Base-by-base conservation (phyloP, 1,139 yeast genomes). In the Sugiyamaella novakii region DNA sequence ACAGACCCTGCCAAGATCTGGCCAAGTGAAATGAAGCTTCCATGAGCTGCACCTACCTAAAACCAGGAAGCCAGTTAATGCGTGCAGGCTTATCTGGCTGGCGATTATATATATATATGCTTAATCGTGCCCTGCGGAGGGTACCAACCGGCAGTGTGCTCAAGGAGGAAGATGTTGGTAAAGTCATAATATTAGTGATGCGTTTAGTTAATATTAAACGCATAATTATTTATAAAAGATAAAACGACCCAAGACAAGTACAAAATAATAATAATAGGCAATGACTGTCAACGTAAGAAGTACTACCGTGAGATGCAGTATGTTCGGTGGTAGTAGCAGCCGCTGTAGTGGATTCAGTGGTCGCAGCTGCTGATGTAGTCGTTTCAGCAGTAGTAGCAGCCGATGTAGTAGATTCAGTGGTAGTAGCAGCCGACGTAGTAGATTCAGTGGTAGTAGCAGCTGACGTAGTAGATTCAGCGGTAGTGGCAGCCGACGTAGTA, bases 341-440 rank as follows among this genome's bases (percentile, higher is more conserved):
- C 8, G 5, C 18, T 37, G 41, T 2, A 15, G 42, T 24, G 10
- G 31, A 10, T 25, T 25, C 33, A 7, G 42, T 18, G 3, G 6
- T 36, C 12, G 33, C 22, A 25, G 42, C 7, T 10, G 31, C 15
- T 10, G 35, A n/a, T 31, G 42, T 36, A 22, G 37, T 6, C 11
- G 33, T 15, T 29, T 33, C 36, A 5, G 42, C 31, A 5, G 6
- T 36, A 28, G 33, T 11, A 25, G 42, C 7, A 15, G 31, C 15
- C 11, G 35, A n/a, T 31, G 42, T 36, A 22, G 37, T 6, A 29
- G 33, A n/a, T 29, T 33, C 36, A 5, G 5, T 22, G 33, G 14
- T 14, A 6, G 25, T 22, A 22, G 25, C 8, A 22, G 8, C 25
- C 8, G 25, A 5, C 5, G 25, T 8, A 6, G 25, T 5, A 22